These are phyloP conservation scores for Zygoascus tannicola DNA, from an alignment of 805 yeast genomes.

Conservation along the genomic window DNA sequence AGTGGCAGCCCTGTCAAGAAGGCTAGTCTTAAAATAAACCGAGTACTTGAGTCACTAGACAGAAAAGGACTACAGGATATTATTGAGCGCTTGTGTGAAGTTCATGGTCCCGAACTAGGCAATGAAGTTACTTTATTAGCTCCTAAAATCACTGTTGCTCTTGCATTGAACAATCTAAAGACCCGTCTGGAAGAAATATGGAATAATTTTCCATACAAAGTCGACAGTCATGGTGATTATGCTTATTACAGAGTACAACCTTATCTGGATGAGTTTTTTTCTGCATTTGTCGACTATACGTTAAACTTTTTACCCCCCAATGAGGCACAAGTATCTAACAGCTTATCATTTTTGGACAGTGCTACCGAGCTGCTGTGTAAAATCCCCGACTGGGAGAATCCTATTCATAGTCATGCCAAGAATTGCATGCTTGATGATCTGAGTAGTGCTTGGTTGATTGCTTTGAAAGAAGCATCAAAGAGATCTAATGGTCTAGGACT, in stretches of 20 bases:
- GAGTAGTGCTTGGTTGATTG: constrained; percentile 47
- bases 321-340: constrained; percentile 42
- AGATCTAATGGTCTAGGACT: constrained; percentile 32
- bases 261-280: constrained; percentile 56
- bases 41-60: constrained; percentile 63
- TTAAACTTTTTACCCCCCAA: constrained; percentile 64
- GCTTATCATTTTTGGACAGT: constrained; percentile 54
- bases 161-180: constrained; percentile 42
- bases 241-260: constrained; percentile 67
- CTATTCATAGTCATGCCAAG: constrained; percentile 34
- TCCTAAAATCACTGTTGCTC: constrained; percentile 48
- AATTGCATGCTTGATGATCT: constrained; percentile 52
- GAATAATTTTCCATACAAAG: constrained; percentile 60
- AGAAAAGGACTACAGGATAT: constrained; percentile 44
- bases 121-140: constrained; percentile 41
- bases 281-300: constrained; percentile 65
- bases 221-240: constrained; percentile 64
- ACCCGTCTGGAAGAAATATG: constrained; percentile 37
- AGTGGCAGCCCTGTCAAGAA: not conserved
- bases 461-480: constrained; percentile 32
- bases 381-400: constrained; percentile 55
- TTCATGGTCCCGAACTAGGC: constrained; percentile 50
- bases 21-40: constrained; percentile 40
- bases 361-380: constrained; percentile 51
- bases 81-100: constrained; percentile 42